Base-by-base conservation (phyloP, 768 basidiomycete species). In the Lactarius deliciosus region DNA sequence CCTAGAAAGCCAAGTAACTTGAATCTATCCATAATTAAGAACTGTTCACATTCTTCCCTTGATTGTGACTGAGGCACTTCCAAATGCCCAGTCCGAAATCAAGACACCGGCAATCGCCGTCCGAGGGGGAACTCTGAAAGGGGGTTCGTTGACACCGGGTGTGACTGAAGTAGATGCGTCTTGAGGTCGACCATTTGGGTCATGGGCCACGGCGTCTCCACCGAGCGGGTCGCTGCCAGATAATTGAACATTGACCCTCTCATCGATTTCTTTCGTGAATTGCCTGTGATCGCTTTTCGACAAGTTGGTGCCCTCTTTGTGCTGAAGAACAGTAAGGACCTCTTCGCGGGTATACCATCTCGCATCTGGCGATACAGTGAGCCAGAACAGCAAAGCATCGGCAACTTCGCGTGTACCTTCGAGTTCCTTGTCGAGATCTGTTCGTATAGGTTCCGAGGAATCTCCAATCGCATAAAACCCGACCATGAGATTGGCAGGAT, bases 391-490 rank as follows among this genome's bases (percentile, higher is more conserved):
- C 25, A 25, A 50, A 34, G 28, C 25, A 62, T 32, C 8, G 36
- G 38, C 1, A 15, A 18, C 45, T 18, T 64, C 36, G 36, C 36
- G n/a, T 41, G 20, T 67, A 91, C 94, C 93, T 73, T 88, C 88
- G n/a, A 99, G 84, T 78, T 99, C 96, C 71, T 96, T 96, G 74
- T 98, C 96, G 2, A 99, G 83, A 74, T 98, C 95, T 9, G 81
- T 79, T 18, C 94, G 85, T 65, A 98, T 89, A 7, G 85, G 83
- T 72, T 94, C 81, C 5, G 83, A 80, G 1, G 88, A 80, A 79
- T 88, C 91, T 10, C 85, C 95, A 53, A 84, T 82, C 2, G 89
- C 93, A 73, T 90, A 94, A 74, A 91, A 94, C 16, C 95, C 95
- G 10, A 94, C 82, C 95, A 97, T 96, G 47, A 95, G 79, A 75